Evolutionary conservation across 2,329 filamentous ascomycete species (phyloP), one percentile per base, ranked within the genome.

Genomic region (Aspergillus ibericus): DNA sequence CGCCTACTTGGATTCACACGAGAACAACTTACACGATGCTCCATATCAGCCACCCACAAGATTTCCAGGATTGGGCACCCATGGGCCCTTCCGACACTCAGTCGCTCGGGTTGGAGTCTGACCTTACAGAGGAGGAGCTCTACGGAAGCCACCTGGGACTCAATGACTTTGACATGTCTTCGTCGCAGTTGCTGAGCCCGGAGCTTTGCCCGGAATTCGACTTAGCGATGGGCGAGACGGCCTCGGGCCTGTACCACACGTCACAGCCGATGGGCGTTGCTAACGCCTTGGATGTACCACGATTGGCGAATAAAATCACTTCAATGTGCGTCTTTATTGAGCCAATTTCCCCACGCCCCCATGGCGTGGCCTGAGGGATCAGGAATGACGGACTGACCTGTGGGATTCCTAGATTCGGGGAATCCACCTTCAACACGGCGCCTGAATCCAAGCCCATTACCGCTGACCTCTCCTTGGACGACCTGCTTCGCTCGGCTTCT

Each of bases 401-500:
- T n/a, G 36, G 25, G 25, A 12, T 53, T 29, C 44, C 32, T 53
- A 38, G 48, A 35, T 59, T 59, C 25, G 48, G 42, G 42, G 48
- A 44, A 34, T 53, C 51, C 38, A 32, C 51, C n/a, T 53, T 53
- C 36, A 53, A 44, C 51, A 53, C 25, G n/a, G 40, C 38, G 5
- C 51, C 36, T 22, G 38, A 56, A 29, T 6, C 51, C 59, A 36
- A 47, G 13, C 16, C 18, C 13, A 42, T 29, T 18, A 20, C 47
- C 18, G 8, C 50, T 13, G 20, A 56, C 25, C 48, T 58, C 9
- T 29, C 58, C 6, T 53, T 66, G 16, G 57, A 60, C 32, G 57
- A 62, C 15, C 56, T 66, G 15, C 58, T 67, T 10, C 66, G 57
- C 16, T 63, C 63, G 10, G 59, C 63, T 34, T 65, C 63, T 20